Conservation (phyloP, 179 eudicot species). For the Beta lomatogona region DNA sequence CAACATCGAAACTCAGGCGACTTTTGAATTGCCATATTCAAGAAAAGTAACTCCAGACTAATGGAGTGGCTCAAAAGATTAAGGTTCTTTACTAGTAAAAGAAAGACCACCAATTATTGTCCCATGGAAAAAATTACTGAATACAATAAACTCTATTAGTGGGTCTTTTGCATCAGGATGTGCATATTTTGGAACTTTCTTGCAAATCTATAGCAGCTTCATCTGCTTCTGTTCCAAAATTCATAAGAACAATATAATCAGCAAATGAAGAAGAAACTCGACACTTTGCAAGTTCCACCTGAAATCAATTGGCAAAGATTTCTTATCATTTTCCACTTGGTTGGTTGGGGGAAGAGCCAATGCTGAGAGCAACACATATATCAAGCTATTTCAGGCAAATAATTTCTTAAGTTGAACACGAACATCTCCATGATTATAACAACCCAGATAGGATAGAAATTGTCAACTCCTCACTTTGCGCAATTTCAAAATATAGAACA, state of each 20-base stretch:
- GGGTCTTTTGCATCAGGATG: constrained; percentile 31
- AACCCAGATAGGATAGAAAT: neutral
- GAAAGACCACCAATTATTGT: constrained; percentile 74
- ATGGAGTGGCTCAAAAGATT: constrained; percentile 54
- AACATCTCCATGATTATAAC: neutral
- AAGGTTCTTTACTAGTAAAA: constrained; percentile 82
- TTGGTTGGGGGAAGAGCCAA: neutral
- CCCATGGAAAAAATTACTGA: constrained; percentile 37
- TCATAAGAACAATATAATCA: constrained; percentile 14
- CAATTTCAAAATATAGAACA: no score
- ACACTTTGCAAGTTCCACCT: constrained; percentile 89
- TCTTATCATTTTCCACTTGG: neutral
- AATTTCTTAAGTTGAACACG: neutral
- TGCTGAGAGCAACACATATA: neutral
- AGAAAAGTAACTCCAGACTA: no score
- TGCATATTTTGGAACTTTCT: constrained; percentile 49
- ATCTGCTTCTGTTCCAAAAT: no score
- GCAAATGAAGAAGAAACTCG: constrained; percentile 74
- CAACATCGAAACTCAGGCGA: no score
- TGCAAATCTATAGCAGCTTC: no score
- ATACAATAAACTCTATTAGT: constrained; percentile 63
- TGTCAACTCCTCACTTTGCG: no score
- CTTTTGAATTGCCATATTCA: no score
- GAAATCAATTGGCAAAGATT: constrained; percentile 14
- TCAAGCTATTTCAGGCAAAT: neutral